These are phyloP conservation scores for Cordyceps militaris DNA, from an alignment of 2,329 filamentous ascomycete genomes.

Conservation along the genomic window DNA sequence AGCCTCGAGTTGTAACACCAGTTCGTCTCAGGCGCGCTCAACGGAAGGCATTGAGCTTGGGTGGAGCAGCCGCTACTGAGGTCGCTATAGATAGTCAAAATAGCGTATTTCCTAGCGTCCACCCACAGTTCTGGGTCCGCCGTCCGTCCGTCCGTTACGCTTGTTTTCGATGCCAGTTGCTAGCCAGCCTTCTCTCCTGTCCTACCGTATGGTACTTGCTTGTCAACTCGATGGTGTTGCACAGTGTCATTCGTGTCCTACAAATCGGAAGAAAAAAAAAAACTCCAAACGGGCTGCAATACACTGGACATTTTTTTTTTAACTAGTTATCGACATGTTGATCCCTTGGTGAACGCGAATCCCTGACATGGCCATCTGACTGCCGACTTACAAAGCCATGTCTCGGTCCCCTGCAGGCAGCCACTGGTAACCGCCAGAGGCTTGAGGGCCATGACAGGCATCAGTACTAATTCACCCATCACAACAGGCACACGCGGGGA, in stretches of 20 bases:
- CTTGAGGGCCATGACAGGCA: not conserved
- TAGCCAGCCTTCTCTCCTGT: no score
- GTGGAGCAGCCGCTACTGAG: not conserved
- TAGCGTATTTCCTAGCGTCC: constrained; percentile 3
- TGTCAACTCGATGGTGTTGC: no score
- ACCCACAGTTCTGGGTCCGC: not conserved
- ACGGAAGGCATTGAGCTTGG: not conserved
- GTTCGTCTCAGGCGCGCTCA: not conserved
- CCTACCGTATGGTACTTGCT: no score
- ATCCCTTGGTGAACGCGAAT: not conserved
- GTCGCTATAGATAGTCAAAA: not conserved
- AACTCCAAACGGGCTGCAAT: no score
- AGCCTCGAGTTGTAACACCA: not conserved
- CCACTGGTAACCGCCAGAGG: constrained; percentile 1
- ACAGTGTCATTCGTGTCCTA: no score
- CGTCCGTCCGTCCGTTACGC: no score
- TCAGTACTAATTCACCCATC: not conserved
- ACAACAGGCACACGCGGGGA: not conserved
- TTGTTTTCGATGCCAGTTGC: no score
- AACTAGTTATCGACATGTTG: not conserved
- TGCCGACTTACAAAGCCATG: not conserved
- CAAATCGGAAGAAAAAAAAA: no score
- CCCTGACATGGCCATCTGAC: not conserved
- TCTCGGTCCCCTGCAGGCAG: not conserved
- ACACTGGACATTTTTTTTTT: no score